A percentile compares a stretch with the other conserved stretches of the same genome.
phyloP scores from a whole-genome alignment of 805 yeast species.

The Metschnikowia amazonensis region DNA sequence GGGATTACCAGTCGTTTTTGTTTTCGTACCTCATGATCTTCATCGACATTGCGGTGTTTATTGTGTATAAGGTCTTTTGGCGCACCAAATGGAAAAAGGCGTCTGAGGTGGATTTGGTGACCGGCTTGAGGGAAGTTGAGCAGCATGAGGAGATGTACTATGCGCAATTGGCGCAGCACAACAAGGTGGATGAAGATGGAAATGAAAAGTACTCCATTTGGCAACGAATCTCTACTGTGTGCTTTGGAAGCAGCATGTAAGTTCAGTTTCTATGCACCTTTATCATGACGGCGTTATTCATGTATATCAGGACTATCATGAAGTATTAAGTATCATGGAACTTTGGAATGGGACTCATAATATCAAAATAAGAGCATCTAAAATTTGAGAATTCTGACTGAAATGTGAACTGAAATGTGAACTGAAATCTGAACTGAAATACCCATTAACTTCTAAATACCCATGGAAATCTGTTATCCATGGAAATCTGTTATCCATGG shows the following conservation, averaged over 20 bases:
- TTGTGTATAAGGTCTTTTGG: constrained; percentile 14
- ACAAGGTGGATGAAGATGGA: constrained; percentile 20
- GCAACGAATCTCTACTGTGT: constrained; percentile 18
- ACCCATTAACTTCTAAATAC: too few species aligned
- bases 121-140: constrained; percentile 38
- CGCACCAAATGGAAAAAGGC: constrained; percentile 17
- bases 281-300: too few species aligned
- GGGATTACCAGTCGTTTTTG: constrained; percentile 15
- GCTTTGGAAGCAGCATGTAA: constrained; percentile 27
- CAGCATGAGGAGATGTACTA: constrained; percentile 32
- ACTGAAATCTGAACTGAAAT: too few species aligned
- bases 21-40: constrained; percentile 20
- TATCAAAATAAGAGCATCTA: too few species aligned
- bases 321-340: too few species aligned
- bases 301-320: too few species aligned
- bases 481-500: too few species aligned
- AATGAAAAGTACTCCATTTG: constrained; percentile 15
- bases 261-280: too few species aligned
- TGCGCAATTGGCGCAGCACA: constrained; percentile 15
- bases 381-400: too few species aligned
- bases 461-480: too few species aligned
- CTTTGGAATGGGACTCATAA: too few species aligned
- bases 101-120: constrained; percentile 21
- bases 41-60: constrained; percentile 15
- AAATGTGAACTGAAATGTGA: too few species aligned